A percentile compares a stretch with the other conserved stretches of the same genome.
These are phyloP conservation scores for Penicillium soppii DNA, from an alignment of 495 filamentous ascomycete species.

Conservation along the genomic window DNA sequence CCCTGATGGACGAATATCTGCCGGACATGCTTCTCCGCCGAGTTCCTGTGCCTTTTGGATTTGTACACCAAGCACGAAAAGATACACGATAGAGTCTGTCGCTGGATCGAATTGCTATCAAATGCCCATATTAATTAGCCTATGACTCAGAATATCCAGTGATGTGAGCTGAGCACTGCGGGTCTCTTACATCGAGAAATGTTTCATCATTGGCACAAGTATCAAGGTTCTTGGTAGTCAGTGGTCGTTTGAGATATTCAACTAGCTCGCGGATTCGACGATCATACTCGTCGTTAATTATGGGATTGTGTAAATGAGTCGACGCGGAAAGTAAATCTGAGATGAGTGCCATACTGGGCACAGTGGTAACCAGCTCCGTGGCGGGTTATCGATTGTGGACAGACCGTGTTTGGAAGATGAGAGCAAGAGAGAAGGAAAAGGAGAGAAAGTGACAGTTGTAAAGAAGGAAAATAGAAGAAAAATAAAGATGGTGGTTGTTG, in stretches of 20 bases:
- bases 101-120: slow-evolving; percentile 41
- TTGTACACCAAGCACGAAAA: slow-evolving; percentile 38
- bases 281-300: slow-evolving; percentile 28
- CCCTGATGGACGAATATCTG: slow-evolving; percentile 30
- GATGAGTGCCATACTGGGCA: slow-evolving; percentile 12
- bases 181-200: slow-evolving; percentile 31
- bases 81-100: slow-evolving; percentile 42
- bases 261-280: slow-evolving; percentile 28
- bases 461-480: too few relatives aligned
- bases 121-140: slow-evolving; percentile 1
- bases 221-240: slow-evolving; percentile 17
- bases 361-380: too few relatives aligned
- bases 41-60: slow-evolving; percentile 27
- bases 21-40: slow-evolving; percentile 16
- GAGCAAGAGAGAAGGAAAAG: neutral
- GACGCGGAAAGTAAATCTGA: slow-evolving; percentile 15
- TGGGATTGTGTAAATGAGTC: slow-evolving; percentile 8
- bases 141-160: neutral
- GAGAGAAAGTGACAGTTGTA: neutral
- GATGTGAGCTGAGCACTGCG: neutral
- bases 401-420: neutral
- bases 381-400: too few relatives aligned
- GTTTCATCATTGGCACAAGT: slow-evolving; percentile 13
- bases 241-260: slow-evolving; percentile 20
- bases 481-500: too few relatives aligned